These are phyloP conservation scores for Neurospora sp. DNA, from an alignment of 495 filamentous ascomycete genomes.

Conservation along the genomic window DNA sequence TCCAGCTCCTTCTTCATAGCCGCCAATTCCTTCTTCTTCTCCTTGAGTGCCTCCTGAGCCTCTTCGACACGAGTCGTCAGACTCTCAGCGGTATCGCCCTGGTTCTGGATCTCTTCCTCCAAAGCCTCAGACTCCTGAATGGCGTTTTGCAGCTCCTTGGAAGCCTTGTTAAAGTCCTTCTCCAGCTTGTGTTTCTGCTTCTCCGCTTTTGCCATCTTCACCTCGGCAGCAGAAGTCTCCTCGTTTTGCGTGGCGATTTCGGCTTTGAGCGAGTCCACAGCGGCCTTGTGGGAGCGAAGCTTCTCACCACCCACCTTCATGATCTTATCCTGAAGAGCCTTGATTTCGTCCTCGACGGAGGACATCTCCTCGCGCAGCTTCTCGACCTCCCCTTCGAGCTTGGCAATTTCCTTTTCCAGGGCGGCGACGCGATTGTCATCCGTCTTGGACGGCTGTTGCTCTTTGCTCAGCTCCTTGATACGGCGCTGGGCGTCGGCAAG, in stretches of 20 bases:
- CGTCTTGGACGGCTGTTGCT: slow-evolving; percentile 66
- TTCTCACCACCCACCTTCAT: slow-evolving; percentile 95
- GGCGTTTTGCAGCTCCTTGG: slow-evolving; percentile 64
- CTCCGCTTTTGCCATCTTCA: slow-evolving; percentile 79
- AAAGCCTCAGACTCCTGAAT: slow-evolving; percentile 62
- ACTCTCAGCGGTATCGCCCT: slow-evolving; percentile 62
- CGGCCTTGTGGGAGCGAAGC: slow-evolving; percentile 80
- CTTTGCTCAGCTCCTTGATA: slow-evolving; percentile 67
- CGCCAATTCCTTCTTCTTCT: slow-evolving; percentile 71
- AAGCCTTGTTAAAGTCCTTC: slow-evolving; percentile 64
- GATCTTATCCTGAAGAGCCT: slow-evolving; percentile 84
- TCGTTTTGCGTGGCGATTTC: slow-evolving; percentile 74
- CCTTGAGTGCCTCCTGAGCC: slow-evolving; percentile 68
- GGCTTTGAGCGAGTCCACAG: slow-evolving; percentile 85
- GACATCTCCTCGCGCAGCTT: slow-evolving; percentile 72
- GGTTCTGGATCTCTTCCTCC: slow-evolving; percentile 64
- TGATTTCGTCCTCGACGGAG: slow-evolving; percentile 84
- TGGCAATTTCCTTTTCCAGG: slow-evolving; percentile 67
- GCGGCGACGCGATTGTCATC: slow-evolving; percentile 61
- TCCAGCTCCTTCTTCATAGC: slow-evolving; percentile 78
- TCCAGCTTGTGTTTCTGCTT: slow-evolving; percentile 83
- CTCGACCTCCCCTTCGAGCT: slow-evolving; percentile 66
- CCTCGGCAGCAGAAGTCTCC: slow-evolving; percentile 72
- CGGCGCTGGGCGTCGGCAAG: slow-evolving; percentile 74
- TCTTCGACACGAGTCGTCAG: slow-evolving; percentile 70